Evolutionary conservation across 768 basidiomycete genomes (phyloP), one percentile per base, ranked within the genome.

Genomic region (Phaeotremella skinneri): DNA sequence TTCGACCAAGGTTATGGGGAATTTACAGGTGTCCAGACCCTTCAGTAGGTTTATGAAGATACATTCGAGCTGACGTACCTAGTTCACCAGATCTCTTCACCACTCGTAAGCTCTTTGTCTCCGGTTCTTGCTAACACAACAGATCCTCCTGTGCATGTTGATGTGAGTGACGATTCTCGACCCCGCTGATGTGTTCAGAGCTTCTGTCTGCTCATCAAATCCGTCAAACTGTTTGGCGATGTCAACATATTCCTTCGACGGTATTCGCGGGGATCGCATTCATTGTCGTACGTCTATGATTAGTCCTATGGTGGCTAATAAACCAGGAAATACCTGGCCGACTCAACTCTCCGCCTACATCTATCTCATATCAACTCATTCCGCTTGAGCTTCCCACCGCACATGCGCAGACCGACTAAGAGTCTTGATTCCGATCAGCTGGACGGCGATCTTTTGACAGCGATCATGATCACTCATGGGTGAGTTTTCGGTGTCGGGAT

Each of bases 361-460:
- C 45, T 73, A 20, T 67, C 67, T 0, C 61, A 68, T 34, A 58
- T 70, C 42, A 69, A 68, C n/a, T 21, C 67, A 2, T 68, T 73
- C 56, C 43, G 72, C 1, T 54, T 69, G 45, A 61, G 58, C 32
- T 59, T 67, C 29, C 72, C 72, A 20, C 49, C 61, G 2, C 61
- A 68, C 30, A 56, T 73, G 20, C 45, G 69, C 13, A 58, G 60
- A 23, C 68, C 71, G 1, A 63, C 69, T 11, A 45, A 45, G 23
- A 45, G 21, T 23, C 7, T 9, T 51, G 54, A 29, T 23, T 55
- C 43, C 26, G 51, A 25, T 30, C 47, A 32, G 47, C 47, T 69
- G 4, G 68, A 73, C 37, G 27, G 45, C 26, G 68, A 69, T 52
- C 48, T 70, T 0, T 37, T 73, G 4, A 50, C 62, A 1, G 56